Evolutionary conservation across 2,329 filamentous ascomycete genomes (phyloP).

Genomic region (Bretziella fagacearum): DNA sequence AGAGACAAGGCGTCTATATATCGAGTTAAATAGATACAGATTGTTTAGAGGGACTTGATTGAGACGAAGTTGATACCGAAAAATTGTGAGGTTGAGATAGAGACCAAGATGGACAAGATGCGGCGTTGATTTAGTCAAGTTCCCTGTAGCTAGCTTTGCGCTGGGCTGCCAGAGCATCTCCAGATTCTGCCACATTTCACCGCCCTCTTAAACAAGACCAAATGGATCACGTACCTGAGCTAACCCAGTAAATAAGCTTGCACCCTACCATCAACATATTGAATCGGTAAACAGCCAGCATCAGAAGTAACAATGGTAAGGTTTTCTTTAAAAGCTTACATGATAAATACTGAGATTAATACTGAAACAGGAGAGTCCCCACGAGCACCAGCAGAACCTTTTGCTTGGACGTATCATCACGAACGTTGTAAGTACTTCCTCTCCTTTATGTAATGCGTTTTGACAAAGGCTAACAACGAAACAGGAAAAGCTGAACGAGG

Average conservation of each 20-base stretch:
- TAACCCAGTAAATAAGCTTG: neutral
- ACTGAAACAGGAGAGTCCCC: conserved; percentile 60
- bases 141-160: too few species aligned
- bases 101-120: neutral
- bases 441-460: neutral
- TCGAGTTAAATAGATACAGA: too few species aligned
- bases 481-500: conserved; percentile 94
- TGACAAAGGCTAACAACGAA: conserved; percentile 12
- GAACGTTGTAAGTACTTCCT: conserved; percentile 71
- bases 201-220: conserved; percentile 4
- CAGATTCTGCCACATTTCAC: conserved; percentile 14
- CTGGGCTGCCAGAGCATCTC: too few species aligned
- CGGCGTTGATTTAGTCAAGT: neutral
- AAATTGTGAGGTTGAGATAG: neutral
- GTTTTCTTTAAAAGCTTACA: neutral
- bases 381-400: conserved; percentile 92
- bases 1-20: neutral
- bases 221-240: conserved; percentile 2
- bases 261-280: neutral
- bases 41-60: too few species aligned
- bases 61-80: too few species aligned
- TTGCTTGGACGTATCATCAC: conserved; percentile 89
- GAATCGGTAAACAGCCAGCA: too few species aligned
- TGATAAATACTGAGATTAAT: neutral
- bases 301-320: conserved; percentile 2